phyloP scores from a whole-genome alignment of 768 basidiomycete species.

The Russula ochroleuca region DNA sequence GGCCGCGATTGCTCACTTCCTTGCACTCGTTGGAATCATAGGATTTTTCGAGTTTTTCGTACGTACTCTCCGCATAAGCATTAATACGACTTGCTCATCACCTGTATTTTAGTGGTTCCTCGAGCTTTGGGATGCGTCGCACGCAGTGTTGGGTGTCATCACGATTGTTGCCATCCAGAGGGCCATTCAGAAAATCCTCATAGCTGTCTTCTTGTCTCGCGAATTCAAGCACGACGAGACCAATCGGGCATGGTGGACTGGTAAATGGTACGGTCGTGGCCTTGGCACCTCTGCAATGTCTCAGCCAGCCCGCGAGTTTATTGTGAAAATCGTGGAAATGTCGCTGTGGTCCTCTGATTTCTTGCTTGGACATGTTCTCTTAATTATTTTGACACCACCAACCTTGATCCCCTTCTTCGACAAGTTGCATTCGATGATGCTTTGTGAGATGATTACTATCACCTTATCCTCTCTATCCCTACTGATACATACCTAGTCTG shows the following conservation, averaged over 20 bases:
- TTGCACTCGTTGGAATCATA: conserved; percentile 75
- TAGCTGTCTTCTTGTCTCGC: conserved; percentile 89
- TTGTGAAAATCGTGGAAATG: conserved; percentile 97
- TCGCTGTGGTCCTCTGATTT: conserved; percentile 95
- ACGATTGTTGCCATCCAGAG: conserved; percentile 89
- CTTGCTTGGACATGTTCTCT: conserved; percentile 76
- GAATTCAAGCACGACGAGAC: conserved; percentile 99
- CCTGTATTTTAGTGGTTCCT: conserved; percentile 75
- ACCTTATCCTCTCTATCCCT: neutral
- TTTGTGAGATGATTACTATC: conserved; percentile 19
- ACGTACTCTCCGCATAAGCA: conserved; percentile 39
- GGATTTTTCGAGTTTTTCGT: conserved; percentile 97
- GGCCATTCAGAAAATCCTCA: conserved; percentile 88
- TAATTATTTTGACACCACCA: conserved; percentile 88
- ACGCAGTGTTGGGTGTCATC: conserved; percentile 91
- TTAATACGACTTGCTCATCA: conserved; percentile 10
- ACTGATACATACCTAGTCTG: conserved; percentile 56
- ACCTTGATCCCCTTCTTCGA: conserved; percentile 89
- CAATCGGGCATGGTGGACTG: conserved; percentile 99
- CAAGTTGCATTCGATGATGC: conserved; percentile 81
- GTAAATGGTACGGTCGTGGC: conserved; percentile 93
- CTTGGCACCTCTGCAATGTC: conserved; percentile 89
- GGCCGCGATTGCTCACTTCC: conserved; percentile 85
- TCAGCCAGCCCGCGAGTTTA: conserved; percentile 95
- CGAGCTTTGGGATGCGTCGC: conserved; percentile 85